These are phyloP conservation scores for Plasmodium chabaudi DNA, from an alignment of 169 alveolate genomes.

Conservation along the genomic window DNA sequence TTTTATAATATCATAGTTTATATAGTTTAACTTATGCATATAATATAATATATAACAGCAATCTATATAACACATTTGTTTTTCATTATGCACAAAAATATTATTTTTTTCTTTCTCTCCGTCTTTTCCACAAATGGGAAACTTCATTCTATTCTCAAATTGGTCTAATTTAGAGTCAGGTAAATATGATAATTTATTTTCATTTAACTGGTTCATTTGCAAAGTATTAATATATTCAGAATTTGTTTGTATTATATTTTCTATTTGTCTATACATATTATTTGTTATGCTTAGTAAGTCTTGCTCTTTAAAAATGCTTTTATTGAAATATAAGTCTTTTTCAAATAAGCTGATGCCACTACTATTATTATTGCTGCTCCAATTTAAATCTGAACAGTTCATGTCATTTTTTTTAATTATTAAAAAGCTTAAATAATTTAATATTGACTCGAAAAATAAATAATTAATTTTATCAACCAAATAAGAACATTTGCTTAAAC, in stretches of 20 bases:
- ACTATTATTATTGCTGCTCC: no score
- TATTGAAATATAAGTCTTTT: no score
- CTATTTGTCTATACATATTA: not conserved
- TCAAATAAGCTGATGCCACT: no score
- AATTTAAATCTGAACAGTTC: not conserved
- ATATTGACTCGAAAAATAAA: slow-evolving; percentile 34
- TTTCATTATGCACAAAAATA: not conserved
- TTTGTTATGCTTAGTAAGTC: not conserved
- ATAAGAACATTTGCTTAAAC: slow-evolving; percentile 2
- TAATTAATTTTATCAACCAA: slow-evolving; percentile 42
- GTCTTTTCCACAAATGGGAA: not conserved
- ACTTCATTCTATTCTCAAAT: not conserved
- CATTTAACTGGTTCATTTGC: not conserved
- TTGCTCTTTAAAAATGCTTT: no score
- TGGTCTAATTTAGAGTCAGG: not conserved
- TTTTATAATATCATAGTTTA: slow-evolving; percentile 34
- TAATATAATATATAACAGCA: slow-evolving; percentile 50
- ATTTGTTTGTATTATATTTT: slow-evolving; percentile 1
- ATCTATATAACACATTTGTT: slow-evolving; percentile 18
- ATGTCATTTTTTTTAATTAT: not conserved
- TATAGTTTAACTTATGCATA: slow-evolving; percentile 23
- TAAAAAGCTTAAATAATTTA: slow-evolving; percentile 42
- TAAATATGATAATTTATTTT: not conserved
- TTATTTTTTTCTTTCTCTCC: slow-evolving; percentile 3
- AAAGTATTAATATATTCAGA: not conserved